Base-by-base conservation (phyloP, 23 red algal species). In the Gracilaria domingensis region DNA sequence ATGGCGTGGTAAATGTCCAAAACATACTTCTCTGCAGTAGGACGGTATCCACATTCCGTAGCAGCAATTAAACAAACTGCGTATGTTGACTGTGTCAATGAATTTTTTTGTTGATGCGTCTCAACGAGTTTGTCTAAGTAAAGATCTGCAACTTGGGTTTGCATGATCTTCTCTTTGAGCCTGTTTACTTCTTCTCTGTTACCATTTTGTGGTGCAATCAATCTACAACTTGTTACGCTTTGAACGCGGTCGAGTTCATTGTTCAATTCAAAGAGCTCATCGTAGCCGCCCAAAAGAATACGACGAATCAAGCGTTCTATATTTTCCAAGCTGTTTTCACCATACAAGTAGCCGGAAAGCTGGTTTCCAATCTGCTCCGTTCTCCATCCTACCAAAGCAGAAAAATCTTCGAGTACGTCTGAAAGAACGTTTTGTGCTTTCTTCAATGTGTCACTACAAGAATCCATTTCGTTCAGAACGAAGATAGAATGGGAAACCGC, bases 11-110 rank as follows among this genome's bases (percentile, higher is more conserved):
- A 37, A 4, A 73, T 35, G 21, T 73, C 67, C 35, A 73, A 35
- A 1, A 73, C 4, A 21, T 73, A 73, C 67, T 73, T 73, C 67
- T 73, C 67, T 23, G 67, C 67, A 5, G 67, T 73, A 5, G 67
- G 67, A 18, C 67, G 67, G 35, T 73, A 73, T 0, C 67, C 67
- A 21, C 67, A 73, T 73, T 73, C 38, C 67, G 44, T 73, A 35
- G 67, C 67, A 14, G 67, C 67, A 24, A 73, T 73, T 2, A 73
- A 44, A 18, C 67, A 2, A 16, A 73, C 44, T 1, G 67, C 67
- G 21, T 73, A 35, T 5, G 3, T 37, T 35, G 67, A 37, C 44
- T 35, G 67, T 73, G 44, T 73, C 67, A 35, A 73, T 40, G 44
- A 7, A 3, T 35, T 40, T 73, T 9, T 73, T 9, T 35, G 44